Evolutionary conservation across 179 eudicot genomes (phyloP).

Genomic region (Gypsophila paniculata): DNA sequence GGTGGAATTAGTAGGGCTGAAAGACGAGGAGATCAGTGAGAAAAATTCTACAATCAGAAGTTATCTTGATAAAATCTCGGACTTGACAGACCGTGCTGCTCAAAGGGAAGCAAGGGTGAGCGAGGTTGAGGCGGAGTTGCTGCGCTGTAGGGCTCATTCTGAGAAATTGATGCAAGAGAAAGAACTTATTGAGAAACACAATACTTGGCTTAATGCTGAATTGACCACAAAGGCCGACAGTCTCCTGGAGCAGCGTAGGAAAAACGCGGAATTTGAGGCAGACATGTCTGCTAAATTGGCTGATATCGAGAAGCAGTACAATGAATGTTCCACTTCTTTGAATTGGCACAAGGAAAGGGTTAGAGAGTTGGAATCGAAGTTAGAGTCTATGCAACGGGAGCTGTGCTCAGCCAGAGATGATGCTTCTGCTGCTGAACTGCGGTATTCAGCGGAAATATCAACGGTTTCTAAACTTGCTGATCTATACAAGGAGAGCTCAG

Average conservation of each 20-base stretch:
- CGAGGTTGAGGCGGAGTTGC: slow-evolving; percentile 58
- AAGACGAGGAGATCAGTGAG: slow-evolving; percentile 72
- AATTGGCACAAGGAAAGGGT: slow-evolving; percentile 55
- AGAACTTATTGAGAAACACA: slow-evolving; percentile 87
- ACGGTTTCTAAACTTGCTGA: slow-evolving; percentile 84
- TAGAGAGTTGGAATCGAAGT: slow-evolving; percentile 62
- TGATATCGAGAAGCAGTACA: slow-evolving; percentile 50
- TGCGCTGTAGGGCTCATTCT: slow-evolving; percentile 44
- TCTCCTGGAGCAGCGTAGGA: slow-evolving; percentile 59
- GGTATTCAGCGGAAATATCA: slow-evolving; percentile 54
- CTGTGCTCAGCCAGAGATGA: slow-evolving; percentile 59
- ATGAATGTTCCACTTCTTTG: slow-evolving; percentile 34
- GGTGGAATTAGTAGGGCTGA: slow-evolving; percentile 62
- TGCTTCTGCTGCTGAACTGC: slow-evolving; percentile 68
- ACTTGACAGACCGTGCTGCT: slow-evolving; percentile 60
- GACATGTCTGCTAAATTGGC: slow-evolving; percentile 66
- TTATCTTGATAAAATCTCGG: slow-evolving; percentile 74
- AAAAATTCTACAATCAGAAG: slow-evolving; percentile 60
- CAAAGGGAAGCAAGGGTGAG: slow-evolving; percentile 60
- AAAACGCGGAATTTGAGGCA: slow-evolving; percentile 63
- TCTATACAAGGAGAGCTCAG: slow-evolving; percentile 89
- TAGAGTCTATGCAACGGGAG: slow-evolving; percentile 62
- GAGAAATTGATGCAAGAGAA: slow-evolving; percentile 72
- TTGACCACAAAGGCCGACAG: slow-evolving; percentile 54
- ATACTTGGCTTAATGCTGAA: slow-evolving; percentile 87